Conservation (phyloP, 225 moss, liverwort and hornwort species). For the Neckera pumila region DNA sequence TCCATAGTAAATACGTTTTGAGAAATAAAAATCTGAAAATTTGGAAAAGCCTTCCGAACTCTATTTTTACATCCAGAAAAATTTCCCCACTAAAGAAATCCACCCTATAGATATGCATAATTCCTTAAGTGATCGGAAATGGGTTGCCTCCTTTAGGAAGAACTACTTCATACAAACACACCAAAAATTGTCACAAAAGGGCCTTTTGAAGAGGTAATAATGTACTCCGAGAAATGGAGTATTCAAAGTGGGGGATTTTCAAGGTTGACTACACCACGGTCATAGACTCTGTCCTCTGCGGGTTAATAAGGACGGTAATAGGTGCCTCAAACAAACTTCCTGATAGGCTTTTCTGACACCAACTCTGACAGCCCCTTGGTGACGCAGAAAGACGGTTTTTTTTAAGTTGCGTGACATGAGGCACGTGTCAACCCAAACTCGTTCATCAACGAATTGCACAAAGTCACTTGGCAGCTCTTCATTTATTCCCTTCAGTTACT, state of each 20-base stretch:
- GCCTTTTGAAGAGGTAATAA: fast-evolving
- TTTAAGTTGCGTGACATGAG: too few relatives aligned
- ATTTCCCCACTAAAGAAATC: too few relatives aligned
- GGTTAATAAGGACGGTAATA: background rate
- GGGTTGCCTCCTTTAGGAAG: fast-evolving
- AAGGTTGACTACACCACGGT: too few relatives aligned
- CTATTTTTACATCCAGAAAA: too few relatives aligned
- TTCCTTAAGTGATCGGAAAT: too few relatives aligned
- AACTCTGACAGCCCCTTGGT: background rate
- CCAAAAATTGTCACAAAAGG: background rate
- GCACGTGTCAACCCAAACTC: background rate
- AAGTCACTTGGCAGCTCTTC: background rate
- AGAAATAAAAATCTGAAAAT: too few relatives aligned
- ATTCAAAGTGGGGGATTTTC: background rate
- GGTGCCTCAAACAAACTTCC: background rate
- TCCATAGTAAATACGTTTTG: too few relatives aligned
- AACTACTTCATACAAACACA: background rate
- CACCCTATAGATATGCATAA: too few relatives aligned
- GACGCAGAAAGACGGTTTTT: background rate
- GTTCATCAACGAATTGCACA: background rate
- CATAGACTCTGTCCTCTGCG: background rate
- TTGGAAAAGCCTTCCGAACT: too few relatives aligned
- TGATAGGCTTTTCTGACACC: background rate
- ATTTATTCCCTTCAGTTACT: too few relatives aligned
- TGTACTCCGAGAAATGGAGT: background rate